phyloP scores from a whole-genome alignment of 805 yeast genomes.

The Candida sithepensis region DNA sequence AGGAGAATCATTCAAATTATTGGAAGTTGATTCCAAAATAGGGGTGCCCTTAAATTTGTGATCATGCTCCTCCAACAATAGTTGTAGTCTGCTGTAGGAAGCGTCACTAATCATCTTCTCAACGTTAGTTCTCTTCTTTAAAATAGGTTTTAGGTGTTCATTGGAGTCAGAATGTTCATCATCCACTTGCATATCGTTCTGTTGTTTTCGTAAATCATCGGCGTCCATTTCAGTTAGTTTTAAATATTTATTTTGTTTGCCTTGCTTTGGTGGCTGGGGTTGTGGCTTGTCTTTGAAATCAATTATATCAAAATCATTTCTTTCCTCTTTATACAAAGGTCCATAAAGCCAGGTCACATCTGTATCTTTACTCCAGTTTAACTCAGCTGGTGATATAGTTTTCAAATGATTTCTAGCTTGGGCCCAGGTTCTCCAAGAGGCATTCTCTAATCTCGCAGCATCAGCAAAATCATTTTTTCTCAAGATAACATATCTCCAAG shows the following conservation, averaged over 20 bases:
- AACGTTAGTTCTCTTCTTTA: slow-evolving; percentile 81
- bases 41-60: slow-evolving; percentile 31
- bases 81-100: slow-evolving; percentile 31
- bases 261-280: background rate
- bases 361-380: slow-evolving; percentile 95
- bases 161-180: slow-evolving; percentile 7
- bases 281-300: slow-evolving; percentile 14
- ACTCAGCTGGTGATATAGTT: slow-evolving; percentile 86
- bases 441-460: slow-evolving; percentile 76
- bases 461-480: slow-evolving; percentile 81
- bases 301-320: slow-evolving; percentile 16
- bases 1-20: slow-evolving; percentile 14
- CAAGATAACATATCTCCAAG: slow-evolving; percentile 90
- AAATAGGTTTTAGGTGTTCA: slow-evolving; percentile 68
- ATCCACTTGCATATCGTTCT: slow-evolving; percentile 2
- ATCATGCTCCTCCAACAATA: slow-evolving; percentile 28
- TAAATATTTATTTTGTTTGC: background rate
- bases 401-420: slow-evolving; percentile 66
- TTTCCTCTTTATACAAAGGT: slow-evolving; percentile 44
- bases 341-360: slow-evolving; percentile 99
- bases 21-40: slow-evolving; percentile 27
- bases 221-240: background rate
- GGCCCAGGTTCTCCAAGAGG: slow-evolving; percentile 97
- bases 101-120: slow-evolving; percentile 72
- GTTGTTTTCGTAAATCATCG: background rate